Percentiles rank a stretch among this genome's conserved stretches.
Evolutionary conservation across 305 asterid genomes (phyloP).

Genomic region (Fraxinus baroniana): DNA sequence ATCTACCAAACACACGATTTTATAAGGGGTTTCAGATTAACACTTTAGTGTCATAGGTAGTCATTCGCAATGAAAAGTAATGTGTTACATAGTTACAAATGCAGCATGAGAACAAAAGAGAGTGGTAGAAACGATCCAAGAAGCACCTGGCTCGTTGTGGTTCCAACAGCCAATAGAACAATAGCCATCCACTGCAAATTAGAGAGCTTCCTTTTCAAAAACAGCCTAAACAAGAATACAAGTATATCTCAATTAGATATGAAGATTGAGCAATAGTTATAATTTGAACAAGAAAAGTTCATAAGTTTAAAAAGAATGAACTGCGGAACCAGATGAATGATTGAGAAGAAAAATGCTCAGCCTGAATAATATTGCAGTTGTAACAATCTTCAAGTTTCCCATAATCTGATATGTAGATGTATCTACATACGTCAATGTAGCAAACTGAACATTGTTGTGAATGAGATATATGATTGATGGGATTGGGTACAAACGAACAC

Average conservation of each 20-base stretch:
- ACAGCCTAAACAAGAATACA: conserved; percentile 63
- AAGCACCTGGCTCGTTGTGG: conserved; percentile 95
- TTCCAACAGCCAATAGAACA: conserved; percentile 82
- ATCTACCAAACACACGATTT: not conserved
- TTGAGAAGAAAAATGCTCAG: conserved; percentile 25
- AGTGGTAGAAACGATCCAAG: conserved; percentile 12
- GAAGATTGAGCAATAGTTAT: conserved; percentile 18
- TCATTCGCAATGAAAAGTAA: not conserved
- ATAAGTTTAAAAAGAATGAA: not conserved
- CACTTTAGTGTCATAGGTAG: not conserved
- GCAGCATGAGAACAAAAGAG: not conserved
- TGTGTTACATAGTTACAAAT: not conserved
- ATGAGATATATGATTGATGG: conserved; percentile 92
- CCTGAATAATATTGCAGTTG: conserved; percentile 94
- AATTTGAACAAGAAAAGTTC: not conserved
- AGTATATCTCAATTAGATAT: conserved; percentile 28
- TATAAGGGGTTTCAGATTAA: not conserved
- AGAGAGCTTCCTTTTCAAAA: conserved; percentile 96
- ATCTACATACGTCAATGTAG: conserved; percentile 92
- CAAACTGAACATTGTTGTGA: conserved; percentile 98
- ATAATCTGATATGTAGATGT: conserved; percentile 90
- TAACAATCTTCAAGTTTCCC: conserved; percentile 97
- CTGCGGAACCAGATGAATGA: not conserved
- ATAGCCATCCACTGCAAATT: conserved; percentile 98
- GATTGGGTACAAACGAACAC: conserved; percentile 68